These are phyloP conservation scores for Tetrapisispora namnaoensis DNA, from an alignment of 805 yeast species.

Conservation along the genomic window DNA sequence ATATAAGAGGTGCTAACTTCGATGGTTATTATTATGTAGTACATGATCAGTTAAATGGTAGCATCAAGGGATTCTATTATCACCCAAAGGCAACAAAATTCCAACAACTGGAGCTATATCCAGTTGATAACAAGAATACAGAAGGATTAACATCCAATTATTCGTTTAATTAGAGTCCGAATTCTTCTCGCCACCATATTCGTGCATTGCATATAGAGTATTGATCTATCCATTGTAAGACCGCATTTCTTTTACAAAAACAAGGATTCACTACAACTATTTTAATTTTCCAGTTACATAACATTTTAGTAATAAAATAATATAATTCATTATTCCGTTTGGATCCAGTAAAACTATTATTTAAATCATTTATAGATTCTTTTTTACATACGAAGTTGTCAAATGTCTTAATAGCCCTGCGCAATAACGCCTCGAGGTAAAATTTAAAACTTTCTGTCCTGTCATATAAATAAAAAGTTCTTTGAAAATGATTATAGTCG, in stretches of 20 bases:
- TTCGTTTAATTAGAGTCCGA: neutral
- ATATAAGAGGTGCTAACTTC: conserved; percentile 62
- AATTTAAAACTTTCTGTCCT: too few species aligned
- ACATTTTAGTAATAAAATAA: too few species aligned
- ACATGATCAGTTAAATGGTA: conserved; percentile 67
- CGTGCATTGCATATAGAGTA: neutral
- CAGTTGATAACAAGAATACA: conserved; percentile 3
- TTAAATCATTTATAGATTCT: too few species aligned
- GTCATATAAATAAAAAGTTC: neutral
- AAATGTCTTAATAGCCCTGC: too few species aligned
- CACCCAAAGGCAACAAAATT: conserved; percentile 65
- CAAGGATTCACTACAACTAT: neutral
- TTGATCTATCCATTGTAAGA: neutral
- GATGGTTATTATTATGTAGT: conserved; percentile 90
- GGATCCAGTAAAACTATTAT: too few species aligned
- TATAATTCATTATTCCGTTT: too few species aligned
- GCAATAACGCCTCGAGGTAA: neutral
- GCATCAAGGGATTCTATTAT: conserved; percentile 71
- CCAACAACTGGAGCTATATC: conserved; percentile 60
- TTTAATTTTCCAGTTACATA: too few species aligned
- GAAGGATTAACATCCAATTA: neutral
- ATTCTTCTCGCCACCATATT: neutral
- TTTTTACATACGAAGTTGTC: too few species aligned
- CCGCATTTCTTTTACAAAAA: neutral
- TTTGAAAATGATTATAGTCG: neutral